Conservation (phyloP, 2,329 filamentous ascomycete genomes). For the Sporothrix brunneoviolacea region DNA sequence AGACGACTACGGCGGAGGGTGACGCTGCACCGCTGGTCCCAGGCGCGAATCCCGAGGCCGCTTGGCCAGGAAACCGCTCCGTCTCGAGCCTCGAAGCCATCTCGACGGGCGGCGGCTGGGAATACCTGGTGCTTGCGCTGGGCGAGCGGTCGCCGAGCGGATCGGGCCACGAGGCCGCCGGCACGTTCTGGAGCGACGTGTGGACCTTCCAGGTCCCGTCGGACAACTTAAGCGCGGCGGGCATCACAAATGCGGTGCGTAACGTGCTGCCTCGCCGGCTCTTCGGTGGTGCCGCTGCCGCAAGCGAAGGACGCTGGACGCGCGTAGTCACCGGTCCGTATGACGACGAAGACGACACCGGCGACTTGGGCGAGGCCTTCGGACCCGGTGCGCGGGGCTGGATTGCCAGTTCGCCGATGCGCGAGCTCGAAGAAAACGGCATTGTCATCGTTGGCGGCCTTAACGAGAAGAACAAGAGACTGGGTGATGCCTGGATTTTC, state of each 20-base stretch:
- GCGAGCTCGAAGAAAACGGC: slow-evolving; percentile 52
- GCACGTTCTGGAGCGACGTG: slow-evolving; percentile 51
- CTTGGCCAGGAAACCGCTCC: slow-evolving; percentile 48
- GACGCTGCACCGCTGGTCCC: slow-evolving; percentile 16
- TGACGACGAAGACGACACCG: slow-evolving; percentile 41
- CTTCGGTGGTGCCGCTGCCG: slow-evolving; percentile 20
- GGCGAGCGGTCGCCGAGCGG: slow-evolving; percentile 48
- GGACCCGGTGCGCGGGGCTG: slow-evolving; percentile 50
- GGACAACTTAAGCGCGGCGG: slow-evolving; percentile 46
- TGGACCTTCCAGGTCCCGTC: slow-evolving; percentile 59
- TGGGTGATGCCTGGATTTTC: slow-evolving; percentile 60
- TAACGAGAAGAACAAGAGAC: slow-evolving; percentile 40
- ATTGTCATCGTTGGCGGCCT: slow-evolving; percentile 57
- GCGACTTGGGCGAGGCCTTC: slow-evolving; percentile 33
- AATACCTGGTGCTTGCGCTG: slow-evolving; percentile 56
- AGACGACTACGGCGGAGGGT: slow-evolving; percentile 18
- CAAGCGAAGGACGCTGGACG: slow-evolving; percentile 54
- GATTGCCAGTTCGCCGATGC: slow-evolving; percentile 50
- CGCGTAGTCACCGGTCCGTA: slow-evolving; percentile 40
- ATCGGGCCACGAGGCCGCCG: slow-evolving; percentile 43
- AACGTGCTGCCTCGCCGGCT: slow-evolving; percentile 11
- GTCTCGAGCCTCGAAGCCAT: slow-evolving; percentile 50
- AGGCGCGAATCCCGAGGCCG: slow-evolving; percentile 12
- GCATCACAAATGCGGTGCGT: slow-evolving; percentile 44
- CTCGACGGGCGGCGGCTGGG: slow-evolving; percentile 51